Percentiles rank a stretch among this genome's conserved stretches.
Conservation (phyloP, 2,329 filamentous ascomycete genomes). For the Aspergillus tubingensis region DNA sequence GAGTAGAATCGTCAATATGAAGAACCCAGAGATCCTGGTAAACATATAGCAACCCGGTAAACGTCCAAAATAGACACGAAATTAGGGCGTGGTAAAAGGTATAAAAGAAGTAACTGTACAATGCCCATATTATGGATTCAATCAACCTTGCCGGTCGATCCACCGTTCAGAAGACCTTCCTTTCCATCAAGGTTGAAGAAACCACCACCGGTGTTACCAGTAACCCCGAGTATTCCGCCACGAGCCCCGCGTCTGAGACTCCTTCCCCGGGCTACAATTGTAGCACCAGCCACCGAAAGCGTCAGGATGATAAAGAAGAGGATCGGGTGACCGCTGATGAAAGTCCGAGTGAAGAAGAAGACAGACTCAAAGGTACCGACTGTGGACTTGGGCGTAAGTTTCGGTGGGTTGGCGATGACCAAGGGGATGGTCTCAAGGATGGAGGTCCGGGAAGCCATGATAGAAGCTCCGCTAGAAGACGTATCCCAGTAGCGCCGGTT, state of each 20-base stretch:
- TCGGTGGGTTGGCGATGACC: conserved; percentile 51
- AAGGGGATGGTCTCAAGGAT: conserved; percentile 77
- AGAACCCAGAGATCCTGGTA: neutral
- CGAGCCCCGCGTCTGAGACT: conserved; percentile 31
- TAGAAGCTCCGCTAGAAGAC: conserved; percentile 84
- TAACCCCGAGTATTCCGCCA: conserved; percentile 41
- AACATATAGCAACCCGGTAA: neutral
- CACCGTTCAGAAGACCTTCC: conserved; percentile 48
- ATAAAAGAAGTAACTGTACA: conserved; percentile 37
- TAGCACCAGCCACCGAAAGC: conserved; percentile 35
- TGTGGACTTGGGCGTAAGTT: conserved; percentile 52
- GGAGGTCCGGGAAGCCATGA: conserved; percentile 83
- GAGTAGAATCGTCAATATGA: neutral
- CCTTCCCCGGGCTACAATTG: conserved; percentile 38
- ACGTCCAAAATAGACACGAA: conserved; percentile 10
- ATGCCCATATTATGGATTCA: conserved; percentile 30
- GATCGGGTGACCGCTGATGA: conserved; percentile 47
- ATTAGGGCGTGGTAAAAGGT: conserved; percentile 17
- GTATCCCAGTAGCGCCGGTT: conserved; percentile 94
- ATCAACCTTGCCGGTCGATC: conserved; percentile 50
- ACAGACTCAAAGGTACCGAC: conserved; percentile 49
- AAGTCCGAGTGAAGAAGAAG: conserved; percentile 49
- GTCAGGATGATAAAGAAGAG: conserved; percentile 44
- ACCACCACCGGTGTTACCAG: conserved; percentile 36
- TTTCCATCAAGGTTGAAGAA: conserved; percentile 54